A percentile compares a stretch with the other conserved stretches of the same genome.
phyloP scores from a whole-genome alignment of 176 grass and related monocot genomes.

The Oryza meyeriana region DNA sequence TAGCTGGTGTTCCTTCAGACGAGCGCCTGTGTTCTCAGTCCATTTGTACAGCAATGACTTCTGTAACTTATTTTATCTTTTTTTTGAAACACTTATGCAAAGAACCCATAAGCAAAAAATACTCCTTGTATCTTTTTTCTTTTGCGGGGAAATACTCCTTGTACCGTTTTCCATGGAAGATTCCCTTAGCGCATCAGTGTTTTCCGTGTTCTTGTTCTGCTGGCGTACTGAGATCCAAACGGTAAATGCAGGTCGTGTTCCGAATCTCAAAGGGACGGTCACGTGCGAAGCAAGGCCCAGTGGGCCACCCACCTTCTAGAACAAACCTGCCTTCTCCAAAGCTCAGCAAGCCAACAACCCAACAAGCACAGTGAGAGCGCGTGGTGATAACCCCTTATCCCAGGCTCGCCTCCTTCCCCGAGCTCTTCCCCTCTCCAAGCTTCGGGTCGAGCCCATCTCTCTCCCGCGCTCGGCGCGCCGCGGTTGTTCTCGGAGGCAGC shows the following conservation, averaged over 20 bases:
- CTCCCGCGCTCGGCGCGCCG: neutral
- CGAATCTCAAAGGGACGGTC: neutral
- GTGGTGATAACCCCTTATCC: conserved; percentile 37
- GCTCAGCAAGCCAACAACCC: neutral
- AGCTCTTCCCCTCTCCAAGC: neutral
- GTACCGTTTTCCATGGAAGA: too few species aligned
- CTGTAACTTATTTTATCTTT: neutral
- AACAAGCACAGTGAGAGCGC: neutral
- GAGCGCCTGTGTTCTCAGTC: too few species aligned
- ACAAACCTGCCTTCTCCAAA: conserved; percentile 20
- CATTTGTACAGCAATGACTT: neutral
- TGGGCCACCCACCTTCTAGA: conserved; percentile 13
- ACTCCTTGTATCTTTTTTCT: too few species aligned
- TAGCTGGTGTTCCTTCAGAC: too few species aligned
- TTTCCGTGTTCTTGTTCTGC: neutral
- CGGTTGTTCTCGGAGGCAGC: neutral
- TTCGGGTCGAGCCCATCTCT: neutral
- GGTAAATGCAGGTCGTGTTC: neutral
- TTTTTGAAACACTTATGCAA: too few species aligned
- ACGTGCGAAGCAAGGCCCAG: neutral
- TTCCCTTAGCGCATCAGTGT: neutral
- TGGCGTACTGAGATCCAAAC: too few species aligned
- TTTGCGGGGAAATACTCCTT: too few species aligned
- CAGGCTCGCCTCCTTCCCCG: neutral
- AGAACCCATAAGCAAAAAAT: too few species aligned